Evolutionary conservation across 1,284 basidiomycete genomes (phyloP), one percentile per base, ranked within the genome.

Genomic region (Marasmius fiardii): DNA sequence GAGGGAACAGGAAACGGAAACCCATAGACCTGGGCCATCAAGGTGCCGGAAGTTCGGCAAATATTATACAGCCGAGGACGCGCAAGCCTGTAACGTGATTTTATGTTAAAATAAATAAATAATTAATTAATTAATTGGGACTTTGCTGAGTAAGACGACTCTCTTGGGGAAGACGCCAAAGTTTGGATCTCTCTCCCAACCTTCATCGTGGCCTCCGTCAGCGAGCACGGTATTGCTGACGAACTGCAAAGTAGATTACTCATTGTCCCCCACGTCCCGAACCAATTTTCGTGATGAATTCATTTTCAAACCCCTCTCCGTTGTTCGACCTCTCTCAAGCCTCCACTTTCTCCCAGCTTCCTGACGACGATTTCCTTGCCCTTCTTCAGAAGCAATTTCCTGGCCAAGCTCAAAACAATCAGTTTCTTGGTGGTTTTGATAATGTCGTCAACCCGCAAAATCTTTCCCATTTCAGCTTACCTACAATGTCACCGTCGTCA

Each of bases 291-390:
- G 56, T 55, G 62, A 78, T 79, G 77, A 74, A 78, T 35, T 51
- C 74, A 23, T 77, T 68, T 60, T 63, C 72, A 55, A 69, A 75
- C 60, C 63, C 68, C 28, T 63, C 74, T 51, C 75, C 81, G 23
- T 78, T 88, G 67, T 90, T 88, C 88, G 86, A 90, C 63, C 73
- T 88, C 52, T 74, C 83, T 1, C 81, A 84, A 61, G 72, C 81
- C 16, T 71, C 82, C 8, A 73, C 80, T 51, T 83, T 85, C 74
- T 77, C 85, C n/a, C 80, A 84, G 51, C 71, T 90, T 51, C 77
- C 83, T 28, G 88, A 90, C 65, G 83, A 86, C 64, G 88, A 90
- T 70, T 90, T 92, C 62, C 81, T 92, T 54, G 82, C 85, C 16
- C 77, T 91, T 52, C 78, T 92, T 2, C 83, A 86, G 66, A 89